Conservation (phyloP, 306 rosid genomes). For the Citrullus colocynthis region DNA sequence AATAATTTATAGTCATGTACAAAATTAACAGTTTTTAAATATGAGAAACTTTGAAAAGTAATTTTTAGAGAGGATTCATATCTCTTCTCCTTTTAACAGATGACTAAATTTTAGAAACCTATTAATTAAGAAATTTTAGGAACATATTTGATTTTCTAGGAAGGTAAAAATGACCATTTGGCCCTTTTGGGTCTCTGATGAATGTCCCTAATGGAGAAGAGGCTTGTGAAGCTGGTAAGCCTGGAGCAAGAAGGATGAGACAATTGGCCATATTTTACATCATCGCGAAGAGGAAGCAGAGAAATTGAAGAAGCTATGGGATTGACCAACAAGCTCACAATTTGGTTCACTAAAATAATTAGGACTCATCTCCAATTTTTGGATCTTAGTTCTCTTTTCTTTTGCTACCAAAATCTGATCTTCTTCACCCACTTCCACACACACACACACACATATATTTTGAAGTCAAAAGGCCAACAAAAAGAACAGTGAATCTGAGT, state of each 20-base stretch:
- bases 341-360: neutral
- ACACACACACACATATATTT: too few relatives aligned
- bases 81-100: too few relatives aligned
- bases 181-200: conserved; percentile 28
- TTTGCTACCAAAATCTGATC: conserved; percentile 23
- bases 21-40: too few relatives aligned
- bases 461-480: neutral
- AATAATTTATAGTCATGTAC: too few relatives aligned
- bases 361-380: conserved; percentile 31
- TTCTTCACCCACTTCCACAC: neutral
- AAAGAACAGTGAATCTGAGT: neutral
- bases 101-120: too few relatives aligned
- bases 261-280: conserved; percentile 89
- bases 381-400: conserved; percentile 75
- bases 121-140: too few relatives aligned
- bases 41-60: too few relatives aligned
- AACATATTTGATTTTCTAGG: neutral
- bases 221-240: conserved; percentile 14
- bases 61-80: too few relatives aligned
- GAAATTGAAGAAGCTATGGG: neutral
- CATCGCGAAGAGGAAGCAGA: conserved; percentile 23
- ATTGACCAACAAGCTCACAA: neutral
- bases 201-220: conserved; percentile 26
- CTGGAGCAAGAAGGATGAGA: conserved; percentile 70
- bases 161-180: neutral